Evolutionary conservation across 75 land plant species (phyloP), one percentile per base, ranked within the genome.

Genomic region (Picea sitchensis): DNA sequence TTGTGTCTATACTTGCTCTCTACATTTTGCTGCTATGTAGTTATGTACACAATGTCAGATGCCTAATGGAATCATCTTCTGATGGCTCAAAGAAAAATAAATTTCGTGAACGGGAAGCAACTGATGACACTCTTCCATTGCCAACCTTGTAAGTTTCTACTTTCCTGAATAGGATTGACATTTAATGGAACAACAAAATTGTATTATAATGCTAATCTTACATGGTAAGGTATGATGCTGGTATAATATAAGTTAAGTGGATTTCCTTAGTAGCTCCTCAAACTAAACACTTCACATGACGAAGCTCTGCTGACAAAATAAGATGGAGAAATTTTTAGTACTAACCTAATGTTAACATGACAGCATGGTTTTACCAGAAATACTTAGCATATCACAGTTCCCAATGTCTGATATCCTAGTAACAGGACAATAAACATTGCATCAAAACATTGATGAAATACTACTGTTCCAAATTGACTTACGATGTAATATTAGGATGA

Each of bases 71-170:
- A 57, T 80, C 78, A 61, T 79, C 68, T 41, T 76, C 59, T 13
- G 83, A 82, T 58, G 79, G 59, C 14, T 13, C 80, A n/a, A 78
- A 84, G 59, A 76, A 75, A 68, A 92, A 90, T 80, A 92, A 92
- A 61, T 92, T 92, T 82, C 86, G 90, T 21, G 86, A 84, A 21
- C 86, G 94, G 17, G 83, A 86, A 60, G 90, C 94, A 61, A 88
- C 79, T 23, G 94, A 92, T 74, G 94, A 92, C 76, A 69, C 68
- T 11, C 83, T 90, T 23, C 85, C 86, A 31, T 86, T 84, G 57
- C 94, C 88, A 4, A 84, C 82, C 77, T 34, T 90, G 94, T 92
- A 79, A 75, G 85, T 81, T 77, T 23, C 30, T 14, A 77, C 78
- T 31, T 38, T 83, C 51, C 23, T 7, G 23, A 41, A 44, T 71